phyloP scores from a whole-genome alignment of 257 asterid species.

The Solanum bulbocastanum region DNA sequence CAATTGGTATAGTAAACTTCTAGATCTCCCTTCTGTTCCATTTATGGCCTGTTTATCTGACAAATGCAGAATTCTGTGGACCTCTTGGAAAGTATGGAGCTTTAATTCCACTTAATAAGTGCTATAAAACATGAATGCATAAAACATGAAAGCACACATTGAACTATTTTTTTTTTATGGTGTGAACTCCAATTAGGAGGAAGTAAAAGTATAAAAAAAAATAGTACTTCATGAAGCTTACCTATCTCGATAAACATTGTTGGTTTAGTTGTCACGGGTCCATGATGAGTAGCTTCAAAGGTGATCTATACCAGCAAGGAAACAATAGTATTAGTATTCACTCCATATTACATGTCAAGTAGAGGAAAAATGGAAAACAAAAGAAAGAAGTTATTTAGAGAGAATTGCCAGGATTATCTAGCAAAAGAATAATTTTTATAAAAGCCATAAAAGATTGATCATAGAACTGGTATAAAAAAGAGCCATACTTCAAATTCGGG shows the following conservation, averaged over 20 bases:
- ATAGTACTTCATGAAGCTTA: slow-evolving; percentile 2
- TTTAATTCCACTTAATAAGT: not conserved
- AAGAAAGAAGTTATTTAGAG: not conserved
- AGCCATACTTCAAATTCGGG: slow-evolving; percentile 83
- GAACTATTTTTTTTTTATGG: not conserved
- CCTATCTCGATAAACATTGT: slow-evolving; percentile 92
- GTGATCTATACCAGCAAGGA: slow-evolving; percentile 49
- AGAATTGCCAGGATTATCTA: not conserved
- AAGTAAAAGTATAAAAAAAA: not conserved
- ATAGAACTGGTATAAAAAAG: not conserved
- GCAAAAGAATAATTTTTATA: not conserved
- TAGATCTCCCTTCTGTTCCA: not conserved
- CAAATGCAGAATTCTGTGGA: not conserved
- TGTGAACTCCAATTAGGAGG: not conserved
- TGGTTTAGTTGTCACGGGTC: slow-evolving; percentile 81
- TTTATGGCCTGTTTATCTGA: not conserved
- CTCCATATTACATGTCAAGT: not conserved
- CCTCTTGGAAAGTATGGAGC: not conserved
- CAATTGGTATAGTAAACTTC: not conserved
- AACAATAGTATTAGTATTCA: not conserved
- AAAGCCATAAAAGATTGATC: not conserved
- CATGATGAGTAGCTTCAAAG: slow-evolving; percentile 92
- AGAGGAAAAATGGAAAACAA: not conserved
- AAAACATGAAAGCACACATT: not conserved
- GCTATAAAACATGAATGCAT: not conserved